A percentile compares a stretch with the other conserved stretches of the same genome.
These are phyloP conservation scores for Antitrichia curtipendula DNA, from an alignment of 225 moss, liverwort and hornwort genomes.

Conservation along the genomic window DNA sequence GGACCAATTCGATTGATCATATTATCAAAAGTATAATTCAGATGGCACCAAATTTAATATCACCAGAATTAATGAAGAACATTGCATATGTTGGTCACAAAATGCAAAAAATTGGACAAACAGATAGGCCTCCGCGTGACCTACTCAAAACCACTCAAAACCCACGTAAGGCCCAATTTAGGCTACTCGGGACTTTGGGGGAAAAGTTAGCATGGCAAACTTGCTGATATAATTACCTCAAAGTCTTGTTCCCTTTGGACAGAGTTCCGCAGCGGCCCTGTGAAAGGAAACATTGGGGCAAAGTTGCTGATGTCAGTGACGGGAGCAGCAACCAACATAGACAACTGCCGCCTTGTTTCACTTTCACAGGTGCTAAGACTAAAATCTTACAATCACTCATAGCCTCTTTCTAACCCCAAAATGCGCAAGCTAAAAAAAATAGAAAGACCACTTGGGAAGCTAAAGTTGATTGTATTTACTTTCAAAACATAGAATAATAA, in stretches of 20 bases:
- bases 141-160: not conserved
- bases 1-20: not conserved
- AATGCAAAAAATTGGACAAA: not conserved
- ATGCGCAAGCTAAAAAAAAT: not conserved
- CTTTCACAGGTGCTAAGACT: slow-evolving; percentile 13
- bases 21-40: not conserved
- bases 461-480: no score
- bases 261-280: slow-evolving; percentile 8
- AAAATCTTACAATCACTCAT: not conserved
- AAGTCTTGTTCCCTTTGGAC: not conserved
- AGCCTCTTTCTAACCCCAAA: not conserved
- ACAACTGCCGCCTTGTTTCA: slow-evolving; percentile 9
- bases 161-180: not conserved
- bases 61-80: no score
- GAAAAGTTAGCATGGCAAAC: not conserved
- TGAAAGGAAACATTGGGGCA: slow-evolving; percentile 18
- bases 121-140: not conserved
- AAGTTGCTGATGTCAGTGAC: slow-evolving; percentile 13
- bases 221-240: not conserved
- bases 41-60: not conserved
- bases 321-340: slow-evolving; percentile 1
- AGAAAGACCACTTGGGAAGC: not conserved
- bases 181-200: not conserved
- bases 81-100: not conserved
- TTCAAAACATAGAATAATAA: not conserved